These are phyloP conservation scores for Herpetomonas tarakana DNA, from an alignment of 208 protist species.

Conservation along the genomic window DNA sequence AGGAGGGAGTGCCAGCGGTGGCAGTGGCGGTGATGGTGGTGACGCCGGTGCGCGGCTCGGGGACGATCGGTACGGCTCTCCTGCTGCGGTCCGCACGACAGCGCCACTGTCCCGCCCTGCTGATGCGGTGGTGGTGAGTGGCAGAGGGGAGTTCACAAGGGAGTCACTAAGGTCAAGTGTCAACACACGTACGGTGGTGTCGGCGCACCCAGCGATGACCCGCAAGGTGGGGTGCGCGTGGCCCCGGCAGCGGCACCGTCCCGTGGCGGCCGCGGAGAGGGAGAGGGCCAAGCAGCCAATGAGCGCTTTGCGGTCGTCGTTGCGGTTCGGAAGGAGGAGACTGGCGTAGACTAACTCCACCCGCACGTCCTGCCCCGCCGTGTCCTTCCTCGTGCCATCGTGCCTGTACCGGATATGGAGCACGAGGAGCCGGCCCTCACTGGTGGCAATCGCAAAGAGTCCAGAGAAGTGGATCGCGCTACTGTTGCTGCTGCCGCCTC, in stretches of 20 bases:
- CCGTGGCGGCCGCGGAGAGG: not conserved
- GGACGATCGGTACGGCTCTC: not conserved
- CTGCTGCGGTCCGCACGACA: not conserved
- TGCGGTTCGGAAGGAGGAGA: not conserved
- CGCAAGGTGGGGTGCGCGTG: no score
- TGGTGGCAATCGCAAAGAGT: constrained; percentile 9
- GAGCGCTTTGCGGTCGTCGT: not conserved
- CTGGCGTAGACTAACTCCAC: not conserved
- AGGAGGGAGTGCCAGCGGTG: no score
- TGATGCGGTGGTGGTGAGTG: no score
- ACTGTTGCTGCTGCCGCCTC: not conserved
- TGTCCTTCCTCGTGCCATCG: not conserved
- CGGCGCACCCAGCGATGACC: constrained; percentile 19
- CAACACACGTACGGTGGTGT: constrained; percentile 23
- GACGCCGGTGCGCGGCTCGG: not conserved
- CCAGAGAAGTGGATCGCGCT: not conserved
- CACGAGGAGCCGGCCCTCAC: constrained; percentile 9
- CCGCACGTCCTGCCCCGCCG: not conserved
- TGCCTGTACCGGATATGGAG: not conserved
- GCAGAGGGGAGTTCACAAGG: no score
- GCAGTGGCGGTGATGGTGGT: not conserved
- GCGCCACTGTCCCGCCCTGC: no score
- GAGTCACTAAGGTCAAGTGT: no score
- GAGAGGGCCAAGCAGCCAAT: constrained; percentile 16
- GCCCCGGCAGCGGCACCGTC: not conserved